These are phyloP conservation scores for Knoxia roxburghii DNA, from an alignment of 257 asterid genomes.

Conservation along the genomic window DNA sequence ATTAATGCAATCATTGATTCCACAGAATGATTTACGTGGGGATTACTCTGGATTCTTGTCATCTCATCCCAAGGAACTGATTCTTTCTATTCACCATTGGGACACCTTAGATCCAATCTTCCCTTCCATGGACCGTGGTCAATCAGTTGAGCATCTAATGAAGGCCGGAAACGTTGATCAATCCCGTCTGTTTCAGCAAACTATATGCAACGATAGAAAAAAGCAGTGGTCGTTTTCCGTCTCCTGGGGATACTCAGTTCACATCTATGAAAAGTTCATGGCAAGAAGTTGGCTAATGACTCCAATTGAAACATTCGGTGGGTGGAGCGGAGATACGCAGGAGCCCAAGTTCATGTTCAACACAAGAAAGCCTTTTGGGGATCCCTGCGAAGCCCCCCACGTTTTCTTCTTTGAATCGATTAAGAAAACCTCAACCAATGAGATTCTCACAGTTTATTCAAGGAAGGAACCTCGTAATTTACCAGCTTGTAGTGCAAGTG, in stretches of 20 bases:
- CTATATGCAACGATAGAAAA: not conserved
- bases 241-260: not conserved
- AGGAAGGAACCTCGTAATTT: constrained; percentile 31
- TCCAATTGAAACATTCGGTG: not conserved
- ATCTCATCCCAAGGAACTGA: not conserved
- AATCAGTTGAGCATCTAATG: not conserved
- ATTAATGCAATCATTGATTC: not conserved
- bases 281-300: constrained; percentile 1
- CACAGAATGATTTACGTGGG: not conserved
- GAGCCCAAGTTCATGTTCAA: constrained; percentile 1
- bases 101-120: not conserved
- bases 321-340: not conserved
- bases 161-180: constrained; percentile 1
- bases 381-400: not conserved
- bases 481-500: constrained; percentile 25
- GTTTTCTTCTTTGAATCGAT: not conserved
- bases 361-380: not conserved
- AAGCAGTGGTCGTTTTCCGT: not conserved
- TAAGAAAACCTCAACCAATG: not conserved
- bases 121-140: not conserved
- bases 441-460: not conserved
- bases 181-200: constrained; percentile 6
- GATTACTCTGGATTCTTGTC: constrained; percentile 1
- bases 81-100: not conserved
- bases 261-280: not conserved